Evolutionary conservation across 2,329 filamentous ascomycete genomes (phyloP).

Genomic region (Aspergillus pseudoterreus): DNA sequence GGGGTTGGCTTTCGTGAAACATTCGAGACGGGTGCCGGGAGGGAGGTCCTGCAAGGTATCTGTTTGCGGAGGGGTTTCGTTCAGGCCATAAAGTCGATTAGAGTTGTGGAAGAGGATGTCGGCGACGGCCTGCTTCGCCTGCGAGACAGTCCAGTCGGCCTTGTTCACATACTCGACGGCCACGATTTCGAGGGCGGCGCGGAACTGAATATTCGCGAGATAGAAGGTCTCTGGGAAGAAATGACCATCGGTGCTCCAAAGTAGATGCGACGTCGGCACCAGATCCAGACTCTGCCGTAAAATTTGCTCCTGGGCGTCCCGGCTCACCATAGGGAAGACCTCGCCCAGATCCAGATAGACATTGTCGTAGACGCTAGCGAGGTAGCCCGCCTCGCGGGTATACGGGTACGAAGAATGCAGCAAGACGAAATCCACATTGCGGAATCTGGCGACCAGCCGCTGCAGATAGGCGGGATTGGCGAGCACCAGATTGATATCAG

Average conservation of each 20-base stretch:
- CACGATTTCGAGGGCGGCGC: conserved; percentile 66
- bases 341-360: conserved; percentile 80
- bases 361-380: conserved; percentile 73
- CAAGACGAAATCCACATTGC: conserved; percentile 69
- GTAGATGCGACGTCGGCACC: conserved; percentile 68
- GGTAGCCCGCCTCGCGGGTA: conserved; percentile 71
- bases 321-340: conserved; percentile 74
- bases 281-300: conserved; percentile 71
- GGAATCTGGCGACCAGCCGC: conserved; percentile 65
- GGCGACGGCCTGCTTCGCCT: conserved; percentile 62
- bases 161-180: conserved; percentile 64
- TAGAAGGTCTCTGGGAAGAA: conserved; percentile 76
- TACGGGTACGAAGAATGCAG: conserved; percentile 81
- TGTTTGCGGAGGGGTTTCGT: conserved; percentile 30
- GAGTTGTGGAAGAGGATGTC: conserved; percentile 74
- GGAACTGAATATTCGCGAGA: conserved; percentile 67
- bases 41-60: not conserved
- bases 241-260: conserved; percentile 79
- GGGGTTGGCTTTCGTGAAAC: conserved; percentile 50
- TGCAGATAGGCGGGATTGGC: conserved; percentile 75
- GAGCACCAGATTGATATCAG: conserved; percentile 66
- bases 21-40: conserved; percentile 30
- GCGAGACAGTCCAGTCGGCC: conserved; percentile 56
- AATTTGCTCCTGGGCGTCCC: conserved; percentile 69
- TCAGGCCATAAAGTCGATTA: conserved; percentile 68